phyloP scores from a whole-genome alignment of 257 asterid species.

The Solanum infundibuliforme region DNA sequence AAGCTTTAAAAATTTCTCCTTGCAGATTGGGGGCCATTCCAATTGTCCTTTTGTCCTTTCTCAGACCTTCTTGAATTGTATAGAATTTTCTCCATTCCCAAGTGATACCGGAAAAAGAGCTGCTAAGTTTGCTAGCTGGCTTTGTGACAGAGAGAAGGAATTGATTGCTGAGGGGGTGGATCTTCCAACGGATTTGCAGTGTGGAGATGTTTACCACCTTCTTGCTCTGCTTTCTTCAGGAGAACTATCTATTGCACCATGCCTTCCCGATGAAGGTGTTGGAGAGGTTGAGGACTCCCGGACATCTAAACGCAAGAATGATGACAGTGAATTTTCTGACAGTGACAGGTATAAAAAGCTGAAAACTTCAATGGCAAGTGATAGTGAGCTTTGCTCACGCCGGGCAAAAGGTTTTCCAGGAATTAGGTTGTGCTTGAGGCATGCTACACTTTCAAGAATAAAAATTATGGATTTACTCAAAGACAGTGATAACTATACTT shows the following conservation, averaged over 20 bases:
- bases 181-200: constrained; percentile 65
- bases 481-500: constrained; percentile 15
- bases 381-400: constrained; percentile 67
- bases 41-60: constrained; percentile 63
- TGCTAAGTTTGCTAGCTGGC: constrained; percentile 61
- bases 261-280: constrained; percentile 78
- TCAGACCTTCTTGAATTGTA: constrained; percentile 60
- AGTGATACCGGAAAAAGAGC: constrained; percentile 72
- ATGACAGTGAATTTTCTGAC: constrained; percentile 28
- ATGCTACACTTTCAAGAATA: constrained; percentile 39
- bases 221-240: constrained; percentile 63
- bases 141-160: constrained; percentile 57
- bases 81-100: constrained; percentile 59
- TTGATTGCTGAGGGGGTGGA: constrained; percentile 63
- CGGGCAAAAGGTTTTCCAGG: constrained; percentile 95
- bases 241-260: constrained; percentile 51
- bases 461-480: constrained; percentile 39
- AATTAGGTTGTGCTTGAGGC: constrained; percentile 51
- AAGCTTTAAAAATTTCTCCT: constrained; percentile 9
- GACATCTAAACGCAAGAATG: constrained; percentile 51
- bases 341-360: constrained; percentile 42
- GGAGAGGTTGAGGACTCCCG: constrained; percentile 91
- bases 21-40: constrained; percentile 78
- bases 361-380: constrained; percentile 46
- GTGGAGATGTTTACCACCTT: constrained; percentile 71